Evolutionary conservation across 1,284 basidiomycete genomes (phyloP).

Genomic region (Melampsora americana): DNA sequence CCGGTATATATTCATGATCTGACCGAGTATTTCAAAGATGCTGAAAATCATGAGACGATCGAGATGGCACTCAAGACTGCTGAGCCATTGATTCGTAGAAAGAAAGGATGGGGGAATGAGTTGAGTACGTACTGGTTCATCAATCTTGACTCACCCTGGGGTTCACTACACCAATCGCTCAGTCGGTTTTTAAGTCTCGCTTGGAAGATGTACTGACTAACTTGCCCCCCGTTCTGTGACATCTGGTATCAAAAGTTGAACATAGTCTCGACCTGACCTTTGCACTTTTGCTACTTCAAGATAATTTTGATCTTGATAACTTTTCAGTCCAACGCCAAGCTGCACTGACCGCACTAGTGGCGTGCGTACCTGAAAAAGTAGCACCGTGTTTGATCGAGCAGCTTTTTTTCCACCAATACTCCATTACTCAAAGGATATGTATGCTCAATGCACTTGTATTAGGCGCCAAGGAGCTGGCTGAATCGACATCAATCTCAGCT

Average conservation of each 20-base stretch:
- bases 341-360: neutral
- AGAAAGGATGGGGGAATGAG: slow-evolving; percentile 26
- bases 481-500: neutral
- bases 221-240: too few species aligned
- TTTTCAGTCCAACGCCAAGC: slow-evolving; percentile 17
- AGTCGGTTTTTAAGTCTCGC: too few species aligned
- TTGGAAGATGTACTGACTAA: too few species aligned
- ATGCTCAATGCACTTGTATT: slow-evolving; percentile 13
- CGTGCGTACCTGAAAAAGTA: neutral
- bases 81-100: slow-evolving; percentile 22
- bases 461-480: slow-evolving; percentile 10
- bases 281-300: slow-evolving; percentile 20
- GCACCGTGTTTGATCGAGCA: slow-evolving; percentile 32
- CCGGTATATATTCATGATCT: slow-evolving; percentile 27
- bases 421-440: slow-evolving; percentile 15
- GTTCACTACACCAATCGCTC: too few species aligned
- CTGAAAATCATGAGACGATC: slow-evolving; percentile 16
- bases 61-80: slow-evolving; percentile 7
- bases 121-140: slow-evolving; percentile 2
- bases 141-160: too few species aligned
- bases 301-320: slow-evolving; percentile 20
- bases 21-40: slow-evolving; percentile 27
- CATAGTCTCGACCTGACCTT: slow-evolving; percentile 16
- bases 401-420: slow-evolving; percentile 35
- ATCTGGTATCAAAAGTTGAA: slow-evolving; percentile 4